Conservation (phyloP, 192 early-diverging fungal genomes). For the Backusella parvicylindrica region DNA sequence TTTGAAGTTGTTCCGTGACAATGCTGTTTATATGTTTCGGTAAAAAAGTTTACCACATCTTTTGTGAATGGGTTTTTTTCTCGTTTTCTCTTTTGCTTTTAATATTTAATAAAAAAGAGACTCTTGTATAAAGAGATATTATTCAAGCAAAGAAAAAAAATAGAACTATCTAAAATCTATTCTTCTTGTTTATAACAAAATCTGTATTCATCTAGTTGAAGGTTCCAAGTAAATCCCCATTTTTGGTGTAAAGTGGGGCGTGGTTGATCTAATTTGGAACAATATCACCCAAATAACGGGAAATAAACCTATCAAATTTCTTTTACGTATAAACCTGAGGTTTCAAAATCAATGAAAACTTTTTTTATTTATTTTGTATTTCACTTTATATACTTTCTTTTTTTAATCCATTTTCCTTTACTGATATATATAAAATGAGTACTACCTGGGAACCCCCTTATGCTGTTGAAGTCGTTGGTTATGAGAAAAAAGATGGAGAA, state of each 20-base stretch:
- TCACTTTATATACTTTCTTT: neutral
- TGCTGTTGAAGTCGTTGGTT: constrained; percentile 7
- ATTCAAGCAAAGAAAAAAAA: neutral
- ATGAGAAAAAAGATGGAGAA: constrained; percentile 46
- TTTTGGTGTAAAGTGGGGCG: neutral
- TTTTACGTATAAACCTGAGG: neutral
- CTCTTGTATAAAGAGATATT: no score
- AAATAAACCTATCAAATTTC: neutral
- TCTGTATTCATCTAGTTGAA: neutral
- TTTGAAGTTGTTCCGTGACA: no score
- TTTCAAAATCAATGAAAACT: neutral
- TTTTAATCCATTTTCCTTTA: neutral
- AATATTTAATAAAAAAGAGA: neutral
- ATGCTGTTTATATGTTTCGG: neutral
- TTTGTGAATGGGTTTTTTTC: neutral
- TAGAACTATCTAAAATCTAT: neutral
- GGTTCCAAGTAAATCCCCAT: neutral
- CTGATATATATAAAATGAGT: neutral
- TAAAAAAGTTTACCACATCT: neutral
- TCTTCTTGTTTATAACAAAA: neutral
- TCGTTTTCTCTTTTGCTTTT: neutral
- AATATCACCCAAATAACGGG: neutral
- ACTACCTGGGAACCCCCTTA: neutral
- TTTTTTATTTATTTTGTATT: neutral
- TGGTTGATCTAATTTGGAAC: neutral